Evolutionary conservation across 2,329 filamentous ascomycete genomes (phyloP).

Genomic region (Thelonectria discophora): DNA sequence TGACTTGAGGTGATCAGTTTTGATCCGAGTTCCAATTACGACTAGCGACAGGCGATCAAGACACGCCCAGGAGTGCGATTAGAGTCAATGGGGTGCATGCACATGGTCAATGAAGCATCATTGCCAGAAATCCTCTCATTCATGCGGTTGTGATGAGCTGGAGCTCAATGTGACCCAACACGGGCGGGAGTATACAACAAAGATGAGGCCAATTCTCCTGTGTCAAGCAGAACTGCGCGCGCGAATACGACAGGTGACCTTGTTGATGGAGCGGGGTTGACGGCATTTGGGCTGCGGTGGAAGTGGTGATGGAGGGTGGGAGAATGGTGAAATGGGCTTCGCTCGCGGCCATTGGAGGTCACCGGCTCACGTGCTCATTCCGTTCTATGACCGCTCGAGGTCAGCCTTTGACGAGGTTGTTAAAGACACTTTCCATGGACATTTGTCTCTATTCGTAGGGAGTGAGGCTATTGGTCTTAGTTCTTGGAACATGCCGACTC

Average conservation of each 20-base stretch:
- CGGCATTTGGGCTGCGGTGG: conserved; percentile 9
- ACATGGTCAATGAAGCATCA: conserved; percentile 22
- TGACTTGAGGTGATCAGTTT: too few relatives aligned
- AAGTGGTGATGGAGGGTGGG: conserved; percentile 19
- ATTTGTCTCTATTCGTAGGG: too few relatives aligned
- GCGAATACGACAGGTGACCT: conserved; percentile 23
- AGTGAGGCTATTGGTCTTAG: too few relatives aligned
- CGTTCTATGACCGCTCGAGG: background rate
- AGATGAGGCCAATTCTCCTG: background rate
- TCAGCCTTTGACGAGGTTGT: too few relatives aligned
- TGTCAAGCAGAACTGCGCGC: background rate
- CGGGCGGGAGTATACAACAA: background rate
- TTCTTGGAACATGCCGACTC: too few relatives aligned
- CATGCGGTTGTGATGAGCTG: background rate
- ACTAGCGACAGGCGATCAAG: conserved; percentile 3
- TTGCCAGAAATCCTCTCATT: conserved; percentile 6
- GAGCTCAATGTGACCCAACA: background rate
- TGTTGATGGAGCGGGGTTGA: conserved; percentile 21
- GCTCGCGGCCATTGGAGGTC: conserved; percentile 3
- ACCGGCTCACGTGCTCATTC: conserved; percentile 21
- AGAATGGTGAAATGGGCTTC: background rate
- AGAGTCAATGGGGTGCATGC: conserved; percentile 17
- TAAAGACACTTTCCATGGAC: too few relatives aligned
- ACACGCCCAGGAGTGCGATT: conserved; percentile 31
- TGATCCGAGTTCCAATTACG: too few relatives aligned